phyloP scores from a whole-genome alignment of 2,329 filamentous ascomycete genomes.

The Aplosporella prunicola region DNA sequence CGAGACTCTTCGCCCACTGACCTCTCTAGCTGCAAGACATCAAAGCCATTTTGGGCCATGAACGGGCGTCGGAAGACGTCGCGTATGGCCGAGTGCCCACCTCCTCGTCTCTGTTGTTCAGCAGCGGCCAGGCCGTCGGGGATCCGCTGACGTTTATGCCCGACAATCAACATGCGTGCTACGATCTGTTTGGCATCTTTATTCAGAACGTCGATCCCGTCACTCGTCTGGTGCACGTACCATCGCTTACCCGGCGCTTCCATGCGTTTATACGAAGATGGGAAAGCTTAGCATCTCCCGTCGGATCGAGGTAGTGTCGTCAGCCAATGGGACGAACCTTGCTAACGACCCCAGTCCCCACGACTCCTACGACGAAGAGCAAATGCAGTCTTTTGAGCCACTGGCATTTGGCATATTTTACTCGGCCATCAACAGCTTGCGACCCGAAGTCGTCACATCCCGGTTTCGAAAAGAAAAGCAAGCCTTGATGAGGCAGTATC shows the following conservation, averaged over 20 bases:
- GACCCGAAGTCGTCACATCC: constrained; percentile 20
- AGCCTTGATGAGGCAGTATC: constrained; percentile 22
- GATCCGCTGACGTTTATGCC: constrained; percentile 9
- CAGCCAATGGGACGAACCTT: background rate
- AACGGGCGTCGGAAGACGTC: background rate
- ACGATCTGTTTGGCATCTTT: constrained; percentile 6
- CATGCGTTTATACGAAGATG: constrained; percentile 4
- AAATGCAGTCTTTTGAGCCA: constrained; percentile 16
- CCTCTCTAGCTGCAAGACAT: constrained; percentile 9
- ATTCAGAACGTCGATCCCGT: constrained; percentile 9
- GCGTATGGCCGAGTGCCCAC: constrained; percentile 5
- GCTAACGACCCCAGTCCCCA: background rate
- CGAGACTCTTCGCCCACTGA: too few species aligned
- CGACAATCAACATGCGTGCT: constrained; percentile 3
- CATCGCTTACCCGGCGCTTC: constrained; percentile 5
- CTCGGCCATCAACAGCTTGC: constrained; percentile 27
- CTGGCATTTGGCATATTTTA: constrained; percentile 29
- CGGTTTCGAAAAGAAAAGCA: constrained; percentile 26
- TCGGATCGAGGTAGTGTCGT: constrained; percentile 2
- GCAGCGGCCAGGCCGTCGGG: constrained; percentile 5
- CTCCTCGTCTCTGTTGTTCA: constrained; percentile 7
- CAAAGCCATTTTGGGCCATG: constrained; percentile 9
- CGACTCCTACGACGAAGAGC: constrained; percentile 8
- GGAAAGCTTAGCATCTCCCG: constrained; percentile 3
- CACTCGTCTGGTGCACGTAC: constrained; percentile 10